Evolutionary conservation across 1,139 yeast species (phyloP).

Genomic region (Yarrowia galli): DNA sequence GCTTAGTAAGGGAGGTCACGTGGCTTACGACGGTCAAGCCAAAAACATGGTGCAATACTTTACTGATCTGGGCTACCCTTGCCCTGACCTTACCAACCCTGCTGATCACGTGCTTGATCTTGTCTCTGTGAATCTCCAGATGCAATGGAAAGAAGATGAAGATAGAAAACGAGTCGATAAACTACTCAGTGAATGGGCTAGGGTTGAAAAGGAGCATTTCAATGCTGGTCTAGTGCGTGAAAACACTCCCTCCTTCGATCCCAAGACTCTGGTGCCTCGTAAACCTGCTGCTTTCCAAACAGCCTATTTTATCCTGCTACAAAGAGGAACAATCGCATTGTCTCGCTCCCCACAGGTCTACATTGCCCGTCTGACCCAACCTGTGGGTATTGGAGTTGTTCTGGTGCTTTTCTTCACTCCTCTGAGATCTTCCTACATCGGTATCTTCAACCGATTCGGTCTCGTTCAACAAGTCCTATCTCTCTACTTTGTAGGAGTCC

Average conservation of each 20-base stretch:
- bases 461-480: constrained; percentile 76
- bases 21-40: constrained; percentile 63
- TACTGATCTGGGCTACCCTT: constrained; percentile 56
- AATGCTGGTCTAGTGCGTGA: constrained; percentile 4
- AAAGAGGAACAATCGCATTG: constrained; percentile 61
- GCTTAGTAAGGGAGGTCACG: constrained; percentile 75
- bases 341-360: constrained; percentile 67
- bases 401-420: constrained; percentile 78
- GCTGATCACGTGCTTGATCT: constrained; percentile 79
- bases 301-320: constrained; percentile 56
- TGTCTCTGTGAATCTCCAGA: constrained; percentile 59
- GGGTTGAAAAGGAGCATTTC: constrained; percentile 12
- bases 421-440: constrained; percentile 62
- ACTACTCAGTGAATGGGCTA: constrained; percentile 48
- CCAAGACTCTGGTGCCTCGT: constrained; percentile 41
- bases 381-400: constrained; percentile 67
- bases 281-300: constrained; percentile 49
- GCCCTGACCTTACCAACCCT: constrained; percentile 67
- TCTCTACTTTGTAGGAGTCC: constrained; percentile 78
- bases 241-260: not conserved
- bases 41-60: constrained; percentile 57
- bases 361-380: constrained; percentile 71
- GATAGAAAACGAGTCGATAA: constrained; percentile 50
- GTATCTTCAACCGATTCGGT: constrained; percentile 74
- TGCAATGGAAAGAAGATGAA: constrained; percentile 51